Evolutionary conservation across 768 basidiomycete species (phyloP).

Genomic region (Plicaturopsis crispa): DNA sequence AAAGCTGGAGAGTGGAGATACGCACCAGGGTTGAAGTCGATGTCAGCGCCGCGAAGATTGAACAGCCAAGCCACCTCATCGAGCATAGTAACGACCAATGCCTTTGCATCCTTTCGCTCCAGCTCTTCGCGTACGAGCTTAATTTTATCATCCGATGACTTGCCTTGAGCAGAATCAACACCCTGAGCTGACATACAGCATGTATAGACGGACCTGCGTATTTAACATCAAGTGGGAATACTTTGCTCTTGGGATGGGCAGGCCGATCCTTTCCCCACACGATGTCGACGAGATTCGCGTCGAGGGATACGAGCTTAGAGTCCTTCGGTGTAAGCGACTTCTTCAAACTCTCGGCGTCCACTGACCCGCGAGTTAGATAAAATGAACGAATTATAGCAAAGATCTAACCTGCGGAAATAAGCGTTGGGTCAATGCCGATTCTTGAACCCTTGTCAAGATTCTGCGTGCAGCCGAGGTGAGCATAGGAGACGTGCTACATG

Average conservation of each 20-base stretch:
- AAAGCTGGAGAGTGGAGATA: not conserved
- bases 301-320: conserved; percentile 62
- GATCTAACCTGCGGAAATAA: conserved; percentile 56
- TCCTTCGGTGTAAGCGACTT: conserved; percentile 44
- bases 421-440: conserved; percentile 78
- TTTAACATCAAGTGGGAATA: conserved; percentile 66
- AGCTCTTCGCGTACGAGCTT: conserved; percentile 57
- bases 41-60: conserved; percentile 88
- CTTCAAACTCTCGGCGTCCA: conserved; percentile 56
- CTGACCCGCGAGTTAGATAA: conserved; percentile 21
- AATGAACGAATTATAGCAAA: not conserved
- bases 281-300: conserved; percentile 67
- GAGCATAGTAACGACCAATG: conserved; percentile 77
- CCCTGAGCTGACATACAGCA: not conserved
- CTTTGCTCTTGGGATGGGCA: conserved; percentile 51
- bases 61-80: conserved; percentile 96
- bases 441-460: conserved; percentile 52
- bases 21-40: conserved; percentile 75
- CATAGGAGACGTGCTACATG: not conserved
- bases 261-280: conserved; percentile 72
- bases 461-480: conserved; percentile 24
- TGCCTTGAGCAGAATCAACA: conserved; percentile 33
- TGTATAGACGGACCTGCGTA: conserved; percentile 48
- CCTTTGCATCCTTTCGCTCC: conserved; percentile 47
- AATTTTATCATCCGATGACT: conserved; percentile 63